These are phyloP conservation scores for Euryodendron excelsum DNA, from an alignment of 148 eudicot species.

Conservation along the genomic window DNA sequence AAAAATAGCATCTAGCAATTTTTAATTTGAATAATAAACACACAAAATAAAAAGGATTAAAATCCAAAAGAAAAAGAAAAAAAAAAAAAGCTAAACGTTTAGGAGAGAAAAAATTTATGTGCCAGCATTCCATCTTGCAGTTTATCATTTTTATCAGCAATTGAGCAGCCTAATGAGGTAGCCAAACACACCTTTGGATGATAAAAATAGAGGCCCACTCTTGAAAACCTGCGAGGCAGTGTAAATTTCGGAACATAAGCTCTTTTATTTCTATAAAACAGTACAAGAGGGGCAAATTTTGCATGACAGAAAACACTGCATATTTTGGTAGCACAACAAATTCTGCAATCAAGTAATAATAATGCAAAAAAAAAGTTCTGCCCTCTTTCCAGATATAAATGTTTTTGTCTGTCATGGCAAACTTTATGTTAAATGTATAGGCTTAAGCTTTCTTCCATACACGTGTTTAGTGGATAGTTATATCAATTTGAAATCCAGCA, in stretches of 20 bases:
- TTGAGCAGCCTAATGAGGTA: constrained; percentile 9
- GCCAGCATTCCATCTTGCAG: background rate
- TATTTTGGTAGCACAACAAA: background rate
- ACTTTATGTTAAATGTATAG: background rate
- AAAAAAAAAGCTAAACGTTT: too few species aligned
- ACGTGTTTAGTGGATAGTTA: background rate
- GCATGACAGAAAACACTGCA: background rate
- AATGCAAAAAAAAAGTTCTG: too few species aligned
- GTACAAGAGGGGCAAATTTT: background rate
- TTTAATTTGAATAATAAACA: too few species aligned
- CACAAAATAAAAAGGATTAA: too few species aligned
- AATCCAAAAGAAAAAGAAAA: too few species aligned
- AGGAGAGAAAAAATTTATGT: background rate
- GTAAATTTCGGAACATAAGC: constrained; percentile 1
- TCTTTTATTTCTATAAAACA: background rate
- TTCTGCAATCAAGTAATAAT: background rate
- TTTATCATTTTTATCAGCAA: background rate
- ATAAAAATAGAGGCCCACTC: constrained; percentile 79
- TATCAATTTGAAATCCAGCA: background rate
- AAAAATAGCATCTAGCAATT: too few species aligned
- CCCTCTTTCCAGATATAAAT: background rate
- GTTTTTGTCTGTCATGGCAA: background rate
- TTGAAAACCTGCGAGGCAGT: constrained; percentile 65
- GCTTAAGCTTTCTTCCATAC: background rate
- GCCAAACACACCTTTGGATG: constrained; percentile 77